Conservation (phyloP, 768 basidiomycete species). For the Phylloporus rhodoxanthus region DNA sequence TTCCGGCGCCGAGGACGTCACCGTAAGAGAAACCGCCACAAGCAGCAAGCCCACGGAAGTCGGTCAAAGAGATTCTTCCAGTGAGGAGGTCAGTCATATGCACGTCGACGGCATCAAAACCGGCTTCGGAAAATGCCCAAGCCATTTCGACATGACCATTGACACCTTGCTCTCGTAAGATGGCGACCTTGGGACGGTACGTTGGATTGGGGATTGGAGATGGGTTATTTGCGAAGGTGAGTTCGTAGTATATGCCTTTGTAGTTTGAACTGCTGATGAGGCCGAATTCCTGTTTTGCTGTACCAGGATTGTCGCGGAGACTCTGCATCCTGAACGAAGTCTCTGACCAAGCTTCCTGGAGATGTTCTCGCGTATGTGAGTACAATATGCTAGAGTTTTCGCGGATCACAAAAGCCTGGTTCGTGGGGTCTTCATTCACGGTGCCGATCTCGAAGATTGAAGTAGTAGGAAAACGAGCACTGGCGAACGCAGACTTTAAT, state of each 20-base stretch:
- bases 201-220: constrained; percentile 36
- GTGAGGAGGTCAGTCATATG: constrained; percentile 97
- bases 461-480: constrained; percentile 68
- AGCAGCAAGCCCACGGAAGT: constrained; percentile 86
- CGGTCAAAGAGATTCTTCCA: constrained; percentile 52
- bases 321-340: constrained; percentile 91
- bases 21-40: constrained; percentile 99
- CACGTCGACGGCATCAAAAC: constrained; percentile 92
- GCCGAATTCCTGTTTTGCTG: constrained; percentile 77
- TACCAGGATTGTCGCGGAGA: constrained; percentile 74
- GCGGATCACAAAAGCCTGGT: constrained; percentile 62
- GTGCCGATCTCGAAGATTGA: constrained; percentile 76
- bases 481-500: constrained; percentile 56
- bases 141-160: constrained; percentile 99
- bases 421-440: constrained; percentile 47
- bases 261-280: constrained; percentile 57
- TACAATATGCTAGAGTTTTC: constrained; percentile 50
- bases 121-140: constrained; percentile 91
- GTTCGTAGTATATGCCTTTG: constrained; percentile 69
- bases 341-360: constrained; percentile 90
- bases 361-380: constrained; percentile 53
- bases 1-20: constrained; percentile 95
- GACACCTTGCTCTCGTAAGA: constrained; percentile 96
- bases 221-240: constrained; percentile 46
- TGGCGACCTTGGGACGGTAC: constrained; percentile 80